Percentiles rank a stretch among this genome's conserved stretches.
These are phyloP conservation scores for Karstenula rhodostoma DNA, from an alignment of 2,329 filamentous ascomycete species.

Conservation along the genomic window DNA sequence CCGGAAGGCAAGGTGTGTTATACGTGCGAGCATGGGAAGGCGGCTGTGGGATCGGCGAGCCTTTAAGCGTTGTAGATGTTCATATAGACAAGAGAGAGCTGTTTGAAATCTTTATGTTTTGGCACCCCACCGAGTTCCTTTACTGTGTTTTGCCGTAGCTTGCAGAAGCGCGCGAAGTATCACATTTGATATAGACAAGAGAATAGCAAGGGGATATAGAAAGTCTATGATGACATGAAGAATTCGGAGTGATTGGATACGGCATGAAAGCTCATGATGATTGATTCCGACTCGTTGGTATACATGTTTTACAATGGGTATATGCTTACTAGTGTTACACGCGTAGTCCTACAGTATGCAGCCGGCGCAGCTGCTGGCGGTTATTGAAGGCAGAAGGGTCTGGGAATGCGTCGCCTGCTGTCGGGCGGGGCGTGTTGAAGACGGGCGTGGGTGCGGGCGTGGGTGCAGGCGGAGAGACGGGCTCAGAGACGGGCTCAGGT, in stretches of 20 bases:
- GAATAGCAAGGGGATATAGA: too few species aligned
- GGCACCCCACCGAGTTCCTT: too few species aligned
- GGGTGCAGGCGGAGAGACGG: not conserved
- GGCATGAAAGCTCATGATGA: not conserved
- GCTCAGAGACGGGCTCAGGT: not conserved
- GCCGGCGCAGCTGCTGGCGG: constrained; percentile 31
- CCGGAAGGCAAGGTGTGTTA: constrained; percentile 50
- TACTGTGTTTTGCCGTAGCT: too few species aligned
- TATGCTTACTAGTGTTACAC: not conserved
- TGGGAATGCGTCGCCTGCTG: constrained; percentile 39
- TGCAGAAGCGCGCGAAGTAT: too few species aligned
- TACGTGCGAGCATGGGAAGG: constrained; percentile 52
- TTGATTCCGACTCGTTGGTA: not conserved
- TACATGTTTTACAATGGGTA: constrained; percentile 2
- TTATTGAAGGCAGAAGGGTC: constrained; percentile 22
- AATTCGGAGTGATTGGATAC: too few species aligned
- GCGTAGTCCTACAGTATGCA: constrained; percentile 39
- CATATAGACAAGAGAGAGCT: not conserved
- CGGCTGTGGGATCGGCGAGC: constrained; percentile 30
- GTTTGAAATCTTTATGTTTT: too few species aligned
- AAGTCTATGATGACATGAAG: too few species aligned
- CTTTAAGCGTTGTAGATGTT: constrained; percentile 20
- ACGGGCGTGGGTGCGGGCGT: constrained; percentile 22
- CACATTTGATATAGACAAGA: too few species aligned
- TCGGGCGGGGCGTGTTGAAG: constrained; percentile 29